phyloP scores from a whole-genome alignment of 2,329 filamentous ascomycete species.

The Ceratocystis ficicola region DNA sequence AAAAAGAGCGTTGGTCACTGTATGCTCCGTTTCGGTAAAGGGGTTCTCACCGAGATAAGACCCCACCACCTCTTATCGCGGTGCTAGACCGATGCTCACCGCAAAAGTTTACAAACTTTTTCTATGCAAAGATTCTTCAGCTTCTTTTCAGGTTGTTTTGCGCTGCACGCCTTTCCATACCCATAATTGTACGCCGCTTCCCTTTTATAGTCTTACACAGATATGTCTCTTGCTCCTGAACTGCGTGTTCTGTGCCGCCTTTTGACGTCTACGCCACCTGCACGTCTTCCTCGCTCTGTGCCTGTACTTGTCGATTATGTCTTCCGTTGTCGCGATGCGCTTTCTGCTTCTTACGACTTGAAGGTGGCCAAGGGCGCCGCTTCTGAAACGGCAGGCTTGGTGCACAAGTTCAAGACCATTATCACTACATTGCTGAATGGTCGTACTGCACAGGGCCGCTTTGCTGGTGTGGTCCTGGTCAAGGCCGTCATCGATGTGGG shows the following conservation, averaged over 20 bases:
- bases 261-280: slow-evolving; percentile 57
- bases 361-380: slow-evolving; percentile 46
- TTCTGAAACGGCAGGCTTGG: slow-evolving; percentile 54
- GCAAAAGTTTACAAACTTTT: slow-evolving; percentile 13
- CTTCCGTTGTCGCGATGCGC: slow-evolving; percentile 43
- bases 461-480: slow-evolving; percentile 63
- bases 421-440: slow-evolving; percentile 68
- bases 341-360: slow-evolving; percentile 52
- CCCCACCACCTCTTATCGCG: not conserved
- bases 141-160: not conserved
- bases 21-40: not conserved
- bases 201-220: not conserved
- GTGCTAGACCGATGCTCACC: slow-evolving; percentile 3
- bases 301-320: slow-evolving; percentile 54
- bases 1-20: not conserved
- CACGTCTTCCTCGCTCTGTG: slow-evolving; percentile 61
- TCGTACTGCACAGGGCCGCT: slow-evolving; percentile 59
- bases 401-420: slow-evolving; percentile 72
- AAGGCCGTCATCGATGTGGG: slow-evolving; percentile 74
- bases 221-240: slow-evolving; percentile 40
- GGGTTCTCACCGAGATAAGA: not conserved
- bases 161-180: not conserved
- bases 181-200: not conserved
- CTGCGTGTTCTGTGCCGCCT: slow-evolving; percentile 55
- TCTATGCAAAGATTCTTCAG: not conserved